These are phyloP conservation scores for Huntiella moniliformis DNA, from an alignment of 2,329 filamentous ascomycete species.

Conservation along the genomic window DNA sequence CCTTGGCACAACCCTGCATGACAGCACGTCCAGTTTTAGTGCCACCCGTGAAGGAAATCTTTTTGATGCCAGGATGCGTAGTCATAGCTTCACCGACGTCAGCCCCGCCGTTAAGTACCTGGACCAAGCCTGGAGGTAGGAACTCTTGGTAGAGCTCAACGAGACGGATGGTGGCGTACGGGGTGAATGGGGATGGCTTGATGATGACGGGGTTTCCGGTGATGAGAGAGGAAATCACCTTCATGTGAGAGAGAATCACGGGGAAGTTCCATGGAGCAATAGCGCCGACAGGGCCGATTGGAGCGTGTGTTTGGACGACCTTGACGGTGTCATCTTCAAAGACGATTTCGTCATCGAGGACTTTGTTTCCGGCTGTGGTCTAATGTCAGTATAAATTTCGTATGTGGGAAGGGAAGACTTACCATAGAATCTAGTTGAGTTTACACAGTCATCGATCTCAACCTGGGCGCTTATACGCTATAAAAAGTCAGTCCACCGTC, in stretches of 20 bases:
- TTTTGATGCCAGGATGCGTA: slow-evolving; percentile 38
- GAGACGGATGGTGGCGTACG: slow-evolving; percentile 40
- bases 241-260: slow-evolving; percentile 30
- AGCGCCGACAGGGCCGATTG: slow-evolving; percentile 24
- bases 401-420: background rate
- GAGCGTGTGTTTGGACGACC: slow-evolving; percentile 20
- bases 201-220: slow-evolving; percentile 37
- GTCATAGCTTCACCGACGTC: slow-evolving; percentile 40
- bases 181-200: slow-evolving; percentile 39
- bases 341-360: slow-evolving; percentile 11
- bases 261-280: slow-evolving; percentile 41
- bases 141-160: slow-evolving; percentile 36
- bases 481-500: background rate
- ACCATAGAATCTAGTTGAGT: slow-evolving; percentile 5
- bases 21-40: slow-evolving; percentile 41
- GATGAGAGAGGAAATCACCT: slow-evolving; percentile 36
- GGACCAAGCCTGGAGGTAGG: slow-evolving; percentile 44
- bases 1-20: slow-evolving; percentile 34
- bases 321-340: slow-evolving; percentile 16
- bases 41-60: slow-evolving; percentile 46
- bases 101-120: slow-evolving; percentile 41
- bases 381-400: background rate
- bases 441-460: slow-evolving; percentile 1
- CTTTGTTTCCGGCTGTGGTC: slow-evolving; percentile 1
- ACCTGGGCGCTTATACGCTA: slow-evolving; percentile 3